A percentile compares a stretch with the other conserved stretches of the same genome.
Conservation (phyloP, 2,329 filamentous ascomycete genomes). For the Elsinoe fawcettii region DNA sequence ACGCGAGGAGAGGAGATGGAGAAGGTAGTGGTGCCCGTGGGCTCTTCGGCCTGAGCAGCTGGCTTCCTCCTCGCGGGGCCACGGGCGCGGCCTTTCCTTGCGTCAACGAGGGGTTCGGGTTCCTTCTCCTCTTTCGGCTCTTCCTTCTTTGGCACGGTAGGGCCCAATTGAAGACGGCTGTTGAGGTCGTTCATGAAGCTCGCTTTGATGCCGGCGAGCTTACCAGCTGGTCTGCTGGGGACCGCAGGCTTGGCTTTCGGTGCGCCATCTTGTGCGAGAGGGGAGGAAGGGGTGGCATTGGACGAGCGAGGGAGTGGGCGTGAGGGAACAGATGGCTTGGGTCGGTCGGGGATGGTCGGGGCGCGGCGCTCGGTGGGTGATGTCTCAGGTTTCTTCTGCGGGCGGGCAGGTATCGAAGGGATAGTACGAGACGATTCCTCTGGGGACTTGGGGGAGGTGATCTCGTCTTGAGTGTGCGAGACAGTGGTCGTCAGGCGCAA, state of each 20-base stretch:
- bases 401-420: slow-evolving; percentile 27
- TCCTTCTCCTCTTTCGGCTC: slow-evolving; percentile 49
- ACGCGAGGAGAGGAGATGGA: slow-evolving; percentile 34
- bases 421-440: slow-evolving; percentile 12
- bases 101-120: slow-evolving; percentile 76
- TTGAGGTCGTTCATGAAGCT: slow-evolving; percentile 92
- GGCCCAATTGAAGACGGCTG: slow-evolving; percentile 77
- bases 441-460: slow-evolving; percentile 20
- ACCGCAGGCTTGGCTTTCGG: slow-evolving; percentile 75
- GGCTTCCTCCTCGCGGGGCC: slow-evolving; percentile 73
- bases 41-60: slow-evolving; percentile 45
- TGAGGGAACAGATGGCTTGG: slow-evolving; percentile 57
- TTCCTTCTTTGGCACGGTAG: slow-evolving; percentile 62
- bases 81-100: slow-evolving; percentile 80
- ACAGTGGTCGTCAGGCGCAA: slow-evolving; percentile 72
- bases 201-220: slow-evolving; percentile 84
- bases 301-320: slow-evolving; percentile 47
- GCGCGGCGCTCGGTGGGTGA: slow-evolving; percentile 47
- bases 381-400: slow-evolving; percentile 22
- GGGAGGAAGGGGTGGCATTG: slow-evolving; percentile 25
- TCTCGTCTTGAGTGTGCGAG: slow-evolving; percentile 32
- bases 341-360: slow-evolving; percentile 48
- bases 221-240: slow-evolving; percentile 70
- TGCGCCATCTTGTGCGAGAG: slow-evolving; percentile 28
- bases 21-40: slow-evolving; percentile 44